Base-by-base conservation (phyloP, 2,329 filamentous ascomycete genomes). In the Cytospora chrysosperma region DNA sequence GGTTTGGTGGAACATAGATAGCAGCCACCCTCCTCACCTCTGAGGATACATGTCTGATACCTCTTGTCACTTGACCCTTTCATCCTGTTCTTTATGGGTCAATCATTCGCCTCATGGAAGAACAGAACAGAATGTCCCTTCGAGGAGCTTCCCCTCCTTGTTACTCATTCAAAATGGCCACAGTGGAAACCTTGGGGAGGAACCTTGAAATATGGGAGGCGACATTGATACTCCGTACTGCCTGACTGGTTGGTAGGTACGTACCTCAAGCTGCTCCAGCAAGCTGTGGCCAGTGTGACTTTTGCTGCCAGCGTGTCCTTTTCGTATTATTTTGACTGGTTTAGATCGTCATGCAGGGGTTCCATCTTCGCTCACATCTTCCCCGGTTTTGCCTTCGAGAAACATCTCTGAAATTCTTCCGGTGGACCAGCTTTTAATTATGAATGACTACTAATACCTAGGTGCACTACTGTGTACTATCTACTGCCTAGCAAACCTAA, bases 251-350 rank as follows among this genome's bases (percentile, higher is more conserved):
- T n/a, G n/a, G n/a, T 30, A 30, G 28, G 28, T 30, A 30, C 28
- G 28, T 30, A 15, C n/a, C 34, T 5, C 2, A 13, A n/a, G 40
- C 28, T 24, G 28, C 30, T n/a, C 15, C 43, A 5, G 4, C 28
- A 30, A 26, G 15, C 32, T 51, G 5, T 27, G 43, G 24, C 30
- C 30, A 50, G 24, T 24, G 34, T 47, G 43, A 24, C 34, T 17
- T 26, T 32, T 37, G 27, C 47, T 64, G 64, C 64, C 64, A 66
- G 50, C 64, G 64, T 66, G 64, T 59, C 64, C 61, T 66, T 43
- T 57, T 49, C 55, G 37, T 34, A 53, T 34, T 19, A 21, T n/a
- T 56, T 24, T 47, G n/a, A 55, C 53, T 28, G 43, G 50, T 37
- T 19, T 50, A 27, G 54, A 51, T 27, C 43, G 56, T 57, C 43